A percentile compares a stretch with the other conserved stretches of the same genome.
phyloP scores from a whole-genome alignment of 441 rosid species.

The Pelargonium citronellum region DNA sequence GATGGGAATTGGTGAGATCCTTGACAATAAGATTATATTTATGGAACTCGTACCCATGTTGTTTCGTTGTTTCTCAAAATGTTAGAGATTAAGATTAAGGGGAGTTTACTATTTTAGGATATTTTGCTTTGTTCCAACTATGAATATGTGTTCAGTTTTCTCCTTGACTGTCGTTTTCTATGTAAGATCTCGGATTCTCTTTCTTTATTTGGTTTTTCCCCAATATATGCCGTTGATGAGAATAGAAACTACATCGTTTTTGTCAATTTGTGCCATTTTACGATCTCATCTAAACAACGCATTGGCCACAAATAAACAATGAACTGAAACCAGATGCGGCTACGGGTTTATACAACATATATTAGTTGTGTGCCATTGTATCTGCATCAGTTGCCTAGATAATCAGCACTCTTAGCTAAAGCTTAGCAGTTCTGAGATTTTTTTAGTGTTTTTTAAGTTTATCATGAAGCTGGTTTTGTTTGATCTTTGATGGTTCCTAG shows the following conservation, averaged over 20 bases:
- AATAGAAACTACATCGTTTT: neutral
- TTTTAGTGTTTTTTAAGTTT: neutral
- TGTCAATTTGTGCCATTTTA: neutral
- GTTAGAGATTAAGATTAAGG: neutral
- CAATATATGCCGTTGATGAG: neutral
- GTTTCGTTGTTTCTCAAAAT: constrained; percentile 19
- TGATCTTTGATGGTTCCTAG: neutral
- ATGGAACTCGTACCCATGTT: neutral
- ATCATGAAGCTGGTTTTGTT: neutral
- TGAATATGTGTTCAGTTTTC: constrained; percentile 21
- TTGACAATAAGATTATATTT: constrained; percentile 25
- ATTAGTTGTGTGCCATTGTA: neutral
- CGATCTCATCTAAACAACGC: neutral
- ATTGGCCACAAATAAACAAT: neutral
- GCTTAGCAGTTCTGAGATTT: neutral
- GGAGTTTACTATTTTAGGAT: constrained; percentile 13
- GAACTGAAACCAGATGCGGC: neutral
- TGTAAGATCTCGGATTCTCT: constrained; percentile 13
- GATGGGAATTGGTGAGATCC: constrained; percentile 2
- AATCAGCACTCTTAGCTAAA: neutral
- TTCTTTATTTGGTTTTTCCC: neutral
- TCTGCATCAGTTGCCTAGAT: neutral
- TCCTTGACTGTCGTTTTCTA: neutral
- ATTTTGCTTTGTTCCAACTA: constrained; percentile 3
- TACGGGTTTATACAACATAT: neutral